These are phyloP conservation scores for Rhynchospora pubera DNA, from an alignment of 176 grass and related monocot genomes.

Conservation along the genomic window DNA sequence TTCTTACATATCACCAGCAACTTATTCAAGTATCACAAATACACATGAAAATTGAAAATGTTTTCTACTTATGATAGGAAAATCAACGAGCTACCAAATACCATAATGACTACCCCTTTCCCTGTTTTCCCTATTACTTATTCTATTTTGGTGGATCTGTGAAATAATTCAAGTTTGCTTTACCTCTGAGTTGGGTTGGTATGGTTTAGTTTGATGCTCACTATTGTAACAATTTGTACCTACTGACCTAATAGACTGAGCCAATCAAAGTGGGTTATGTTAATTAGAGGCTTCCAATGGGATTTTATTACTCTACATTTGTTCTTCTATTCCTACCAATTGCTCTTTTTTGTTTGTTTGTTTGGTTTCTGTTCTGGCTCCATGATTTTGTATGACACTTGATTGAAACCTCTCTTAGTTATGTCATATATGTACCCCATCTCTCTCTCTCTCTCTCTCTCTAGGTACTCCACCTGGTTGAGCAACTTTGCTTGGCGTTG, in stretches of 20 bases:
- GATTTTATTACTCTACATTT: no score
- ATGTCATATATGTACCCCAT: not conserved
- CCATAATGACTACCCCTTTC: not conserved
- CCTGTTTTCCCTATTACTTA: not conserved
- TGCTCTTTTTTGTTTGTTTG: no score
- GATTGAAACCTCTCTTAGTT: not conserved
- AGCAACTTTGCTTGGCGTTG: slow-evolving; percentile 88
- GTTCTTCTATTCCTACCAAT: no score
- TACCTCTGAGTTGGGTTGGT: not conserved
- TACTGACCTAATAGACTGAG: not conserved
- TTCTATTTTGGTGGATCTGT: not conserved
- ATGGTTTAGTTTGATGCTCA: not conserved
- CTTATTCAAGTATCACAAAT: not conserved
- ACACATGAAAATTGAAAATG: not conserved
- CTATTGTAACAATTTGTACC: not conserved
- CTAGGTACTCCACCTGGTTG: slow-evolving; percentile 94
- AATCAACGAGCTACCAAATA: not conserved
- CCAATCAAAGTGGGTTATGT: not conserved
- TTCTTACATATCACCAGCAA: not conserved
- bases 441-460: not conserved
- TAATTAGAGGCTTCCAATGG: no score
- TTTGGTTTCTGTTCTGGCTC: not conserved
- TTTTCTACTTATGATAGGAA: not conserved
- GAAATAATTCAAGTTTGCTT: not conserved
- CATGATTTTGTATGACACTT: not conserved